Conservation (phyloP, 441 rosid genomes). For the Aleurites moluccanus region DNA sequence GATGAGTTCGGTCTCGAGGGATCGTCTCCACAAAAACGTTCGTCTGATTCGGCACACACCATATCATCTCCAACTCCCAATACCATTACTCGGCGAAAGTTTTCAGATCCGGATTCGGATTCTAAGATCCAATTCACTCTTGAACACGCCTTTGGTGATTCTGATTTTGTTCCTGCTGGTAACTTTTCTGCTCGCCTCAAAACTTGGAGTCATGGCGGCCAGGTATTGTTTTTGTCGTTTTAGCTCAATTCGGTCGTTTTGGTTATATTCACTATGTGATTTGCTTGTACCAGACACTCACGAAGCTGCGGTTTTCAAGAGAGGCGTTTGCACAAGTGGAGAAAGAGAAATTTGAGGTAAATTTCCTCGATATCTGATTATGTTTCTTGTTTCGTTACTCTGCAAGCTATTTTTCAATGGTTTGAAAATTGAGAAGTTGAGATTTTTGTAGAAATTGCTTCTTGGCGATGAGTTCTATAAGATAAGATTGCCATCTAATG, state of each 20-base stretch:
- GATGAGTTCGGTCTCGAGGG: conserved; percentile 81
- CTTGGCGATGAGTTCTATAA: conserved; percentile 77
- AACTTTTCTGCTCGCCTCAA: conserved; percentile 92
- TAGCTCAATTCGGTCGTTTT: neutral
- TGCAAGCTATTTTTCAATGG: conserved; percentile 6
- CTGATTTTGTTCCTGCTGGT: conserved; percentile 75
- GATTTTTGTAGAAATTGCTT: conserved; percentile 57
- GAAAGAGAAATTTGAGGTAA: conserved; percentile 69
- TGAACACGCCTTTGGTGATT: conserved; percentile 88
- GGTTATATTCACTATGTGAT: neutral
- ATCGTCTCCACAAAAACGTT: conserved; percentile 24
- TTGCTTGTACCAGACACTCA: conserved; percentile 52
- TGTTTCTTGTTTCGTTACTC: conserved; percentile 7
- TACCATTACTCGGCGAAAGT: conserved; percentile 42
- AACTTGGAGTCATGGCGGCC: conserved; percentile 75
- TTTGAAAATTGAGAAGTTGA: neutral
- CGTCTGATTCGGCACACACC: conserved; percentile 30
- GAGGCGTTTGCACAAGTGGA: conserved; percentile 53
- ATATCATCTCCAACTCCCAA: conserved; percentile 35
- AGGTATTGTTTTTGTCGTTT: conserved; percentile 39
- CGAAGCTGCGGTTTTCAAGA: conserved; percentile 89
- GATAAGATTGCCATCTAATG: conserved; percentile 91
- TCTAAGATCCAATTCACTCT: conserved; percentile 91
- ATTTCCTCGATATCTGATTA: neutral
- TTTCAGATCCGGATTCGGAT: conserved; percentile 72